phyloP scores from a whole-genome alignment of 179 eudicot species.

The Sideroxylon spinosum region DNA sequence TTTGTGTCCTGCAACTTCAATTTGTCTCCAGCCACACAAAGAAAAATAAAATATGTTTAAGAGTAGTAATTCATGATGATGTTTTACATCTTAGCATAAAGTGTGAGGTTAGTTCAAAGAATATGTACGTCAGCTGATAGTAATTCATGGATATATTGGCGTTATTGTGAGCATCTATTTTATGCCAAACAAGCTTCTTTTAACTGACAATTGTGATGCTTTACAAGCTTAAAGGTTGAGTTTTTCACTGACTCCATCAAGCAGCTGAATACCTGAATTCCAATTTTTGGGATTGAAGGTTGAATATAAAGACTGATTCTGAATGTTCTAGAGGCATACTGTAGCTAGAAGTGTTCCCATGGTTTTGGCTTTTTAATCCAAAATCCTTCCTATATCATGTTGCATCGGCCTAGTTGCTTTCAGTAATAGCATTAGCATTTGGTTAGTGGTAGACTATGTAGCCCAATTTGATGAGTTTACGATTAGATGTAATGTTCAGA shows the following conservation, averaged over 20 bases:
- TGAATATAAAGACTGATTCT: neutral
- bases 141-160: neutral
- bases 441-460: too few species aligned
- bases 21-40: too few species aligned
- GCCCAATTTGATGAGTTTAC: too few species aligned
- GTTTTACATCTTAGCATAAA: neutral
- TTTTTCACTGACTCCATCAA: neutral
- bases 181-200: neutral
- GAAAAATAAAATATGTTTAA: too few species aligned
- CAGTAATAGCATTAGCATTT: too few species aligned
- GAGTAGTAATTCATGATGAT: neutral
- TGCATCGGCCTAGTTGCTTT: too few species aligned
- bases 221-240: neutral
- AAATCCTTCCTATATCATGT: neutral
- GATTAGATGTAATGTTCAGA: too few species aligned
- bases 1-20: too few species aligned
- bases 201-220: neutral
- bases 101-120: neutral
- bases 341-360: neutral
- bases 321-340: neutral
- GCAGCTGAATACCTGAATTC: too few species aligned
- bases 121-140: neutral
- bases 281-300: neutral
- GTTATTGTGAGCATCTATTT: neutral
- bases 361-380: neutral